Conservation (phyloP, 345 rosid genomes). For the Viola odorata region DNA sequence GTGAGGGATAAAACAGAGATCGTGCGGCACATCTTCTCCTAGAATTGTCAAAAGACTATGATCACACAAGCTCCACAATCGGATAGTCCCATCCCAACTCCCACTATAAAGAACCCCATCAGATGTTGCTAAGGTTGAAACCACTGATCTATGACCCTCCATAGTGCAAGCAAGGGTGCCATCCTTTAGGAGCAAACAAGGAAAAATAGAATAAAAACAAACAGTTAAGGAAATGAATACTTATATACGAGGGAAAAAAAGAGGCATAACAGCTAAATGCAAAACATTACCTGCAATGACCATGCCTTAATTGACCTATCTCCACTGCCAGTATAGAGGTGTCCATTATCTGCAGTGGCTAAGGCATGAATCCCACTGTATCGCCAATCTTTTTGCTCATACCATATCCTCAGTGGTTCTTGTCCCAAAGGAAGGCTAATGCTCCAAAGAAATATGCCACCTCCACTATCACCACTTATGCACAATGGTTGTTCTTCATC, state of each 20-base stretch:
- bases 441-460: constrained; percentile 84
- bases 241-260: too few species aligned
- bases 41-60: constrained; percentile 67
- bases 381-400: constrained; percentile 89
- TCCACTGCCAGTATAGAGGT: constrained; percentile 85
- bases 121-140: constrained; percentile 58
- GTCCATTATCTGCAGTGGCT: constrained; percentile 52
- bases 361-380: constrained; percentile 83
- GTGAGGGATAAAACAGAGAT: too few species aligned
- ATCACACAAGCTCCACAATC: constrained; percentile 83
- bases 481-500: constrained; percentile 64
- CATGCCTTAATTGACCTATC: constrained; percentile 85
- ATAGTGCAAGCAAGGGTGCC: constrained; percentile 59
- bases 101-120: constrained; percentile 81
- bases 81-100: constrained; percentile 88
- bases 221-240: not conserved
- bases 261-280: too few species aligned
- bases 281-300: constrained; percentile 58
- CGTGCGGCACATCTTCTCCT: constrained; percentile 58
- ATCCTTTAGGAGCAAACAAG: constrained; percentile 40
- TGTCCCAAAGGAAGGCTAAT: constrained; percentile 43
- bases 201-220: not conserved
- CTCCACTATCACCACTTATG: constrained; percentile 78
- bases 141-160: constrained; percentile 88
- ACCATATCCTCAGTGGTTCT: constrained; percentile 73